Evolutionary conservation across 1,139 yeast genomes (phyloP).

Genomic region (Candida labiduridarum): DNA sequence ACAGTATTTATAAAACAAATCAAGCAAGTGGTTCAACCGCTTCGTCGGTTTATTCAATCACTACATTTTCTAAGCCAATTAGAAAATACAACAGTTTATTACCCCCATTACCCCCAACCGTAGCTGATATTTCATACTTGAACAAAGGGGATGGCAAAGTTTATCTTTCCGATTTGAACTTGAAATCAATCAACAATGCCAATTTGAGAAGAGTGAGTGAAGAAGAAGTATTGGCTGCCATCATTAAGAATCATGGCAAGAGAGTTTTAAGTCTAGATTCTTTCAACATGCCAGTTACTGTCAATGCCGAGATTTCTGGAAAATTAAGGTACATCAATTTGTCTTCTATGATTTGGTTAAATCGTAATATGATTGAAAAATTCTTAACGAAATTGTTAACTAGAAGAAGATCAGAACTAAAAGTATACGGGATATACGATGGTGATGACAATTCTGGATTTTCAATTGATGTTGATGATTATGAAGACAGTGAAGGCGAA

Average conservation of each 20-base stretch:
- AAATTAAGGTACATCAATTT: constrained; percentile 39
- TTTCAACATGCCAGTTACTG: constrained; percentile 16
- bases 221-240: constrained; percentile 35
- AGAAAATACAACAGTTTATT: constrained; percentile 39
- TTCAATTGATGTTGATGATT: constrained; percentile 4
- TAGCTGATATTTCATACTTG: constrained; percentile 29
- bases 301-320: constrained; percentile 16
- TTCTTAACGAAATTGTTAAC: constrained; percentile 27
- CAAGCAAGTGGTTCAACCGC: constrained; percentile 26
- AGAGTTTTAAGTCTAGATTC: constrained; percentile 14
- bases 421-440: constrained; percentile 11
- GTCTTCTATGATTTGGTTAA: constrained; percentile 56
- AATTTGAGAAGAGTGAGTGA: constrained; percentile 39
- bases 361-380: constrained; percentile 38
- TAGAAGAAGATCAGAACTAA: constrained; percentile 12
- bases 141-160: constrained; percentile 42
- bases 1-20: constrained; percentile 13
- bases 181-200: constrained; percentile 39
- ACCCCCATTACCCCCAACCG: constrained; percentile 37
- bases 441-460: constrained; percentile 1
- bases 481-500: constrained; percentile 10
- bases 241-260: constrained; percentile 28
- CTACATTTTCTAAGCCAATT: constrained; percentile 32
- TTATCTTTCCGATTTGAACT: constrained; percentile 44
- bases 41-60: constrained; percentile 34